Evolutionary conservation across 345 rosid genomes (phyloP).

Genomic region (Gossypium sturtianum): DNA sequence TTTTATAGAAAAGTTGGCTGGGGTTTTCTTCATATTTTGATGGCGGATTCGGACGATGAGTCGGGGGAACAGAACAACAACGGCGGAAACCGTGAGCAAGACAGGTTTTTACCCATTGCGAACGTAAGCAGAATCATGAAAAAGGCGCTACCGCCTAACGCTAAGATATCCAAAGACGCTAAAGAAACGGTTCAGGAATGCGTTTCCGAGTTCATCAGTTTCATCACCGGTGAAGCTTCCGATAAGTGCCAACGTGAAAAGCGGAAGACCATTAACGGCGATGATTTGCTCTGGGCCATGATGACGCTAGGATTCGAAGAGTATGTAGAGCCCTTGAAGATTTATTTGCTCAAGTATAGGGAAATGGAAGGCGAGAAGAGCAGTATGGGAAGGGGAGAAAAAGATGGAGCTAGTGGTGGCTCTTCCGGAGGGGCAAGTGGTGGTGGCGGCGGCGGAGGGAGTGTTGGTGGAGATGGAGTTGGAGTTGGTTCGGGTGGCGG

Average conservation of each 20-base stretch:
- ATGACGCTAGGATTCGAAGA: conserved; percentile 71
- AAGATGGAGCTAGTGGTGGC: conserved; percentile 31
- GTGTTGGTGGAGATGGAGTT: conserved; percentile 17
- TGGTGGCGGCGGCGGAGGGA: background rate
- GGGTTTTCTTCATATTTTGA: background rate
- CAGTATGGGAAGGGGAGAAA: conserved; percentile 35
- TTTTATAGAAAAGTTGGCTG: background rate
- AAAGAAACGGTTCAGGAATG: conserved; percentile 80
- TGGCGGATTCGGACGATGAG: conserved; percentile 78
- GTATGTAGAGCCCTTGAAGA: conserved; percentile 62
- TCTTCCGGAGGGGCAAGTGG: conserved; percentile 28
- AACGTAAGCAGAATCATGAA: conserved; percentile 79
- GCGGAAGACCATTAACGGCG: conserved; percentile 74
- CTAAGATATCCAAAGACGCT: conserved; percentile 71
- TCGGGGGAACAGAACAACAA: conserved; percentile 46
- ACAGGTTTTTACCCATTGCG: conserved; percentile 60
- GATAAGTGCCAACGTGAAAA: conserved; percentile 74
- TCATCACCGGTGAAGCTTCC: conserved; percentile 69
- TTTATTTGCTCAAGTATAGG: conserved; percentile 62
- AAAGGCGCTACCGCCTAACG: conserved; percentile 66
- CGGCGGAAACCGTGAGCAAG: conserved; percentile 40
- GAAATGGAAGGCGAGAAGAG: conserved; percentile 67
- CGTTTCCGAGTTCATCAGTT: conserved; percentile 72
- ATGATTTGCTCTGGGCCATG: conserved; percentile 78
- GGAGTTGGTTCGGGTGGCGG: conserved; percentile 19